Evolutionary conservation across 2,329 filamentous ascomycete species (phyloP), one percentile per base, ranked within the genome.

Genomic region (Diaporthe caulivora): DNA sequence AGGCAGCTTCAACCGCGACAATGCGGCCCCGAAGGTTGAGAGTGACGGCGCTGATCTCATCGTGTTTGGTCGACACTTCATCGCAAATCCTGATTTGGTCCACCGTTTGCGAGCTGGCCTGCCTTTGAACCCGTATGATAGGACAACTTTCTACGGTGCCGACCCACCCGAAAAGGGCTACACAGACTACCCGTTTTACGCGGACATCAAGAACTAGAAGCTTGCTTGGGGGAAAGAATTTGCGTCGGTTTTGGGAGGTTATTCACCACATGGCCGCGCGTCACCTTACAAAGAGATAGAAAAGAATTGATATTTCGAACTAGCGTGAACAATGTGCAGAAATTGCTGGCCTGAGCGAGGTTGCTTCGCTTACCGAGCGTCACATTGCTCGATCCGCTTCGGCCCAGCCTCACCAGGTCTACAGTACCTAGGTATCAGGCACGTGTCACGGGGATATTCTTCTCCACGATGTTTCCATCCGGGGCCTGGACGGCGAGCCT

Each of bases 1-100:
- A 1, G 87, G 87, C 60, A 86, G 85, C 1, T 88, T 84, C 77
- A 81, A 80, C 40, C 75, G 82, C 0, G 82, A 80, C 49, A 80
- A 81, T 55, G 81, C 83, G 0, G 83, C 82, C 1, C 82, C 87
- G 79, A 76, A 87, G 71, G 55, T 82, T 4, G 83, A 86, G 72
- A 80, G 78, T 18, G 81, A 83, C n/a, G 80, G 81, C 29, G 83
- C 86, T 57, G 78, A 87, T n/a, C 79, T 79, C 26, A 81, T 87
- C 21, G 85, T 84, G 1, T 88, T 88, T 77, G 87, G 87, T 13
- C 78, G 87, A 24, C 83, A 83, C 71, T 88, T 87, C 72, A 86
- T 88, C 76, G 81, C 82, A 26, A 88, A 82, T 11, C 87, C 87
- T 2, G 86, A 88, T 77, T 77, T 89, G 55, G 82, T 84, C 2